Evolutionary conservation across 1,284 basidiomycete species (phyloP), one percentile per base, ranked within the genome.

Genomic region (Xerocomus nothofagi): DNA sequence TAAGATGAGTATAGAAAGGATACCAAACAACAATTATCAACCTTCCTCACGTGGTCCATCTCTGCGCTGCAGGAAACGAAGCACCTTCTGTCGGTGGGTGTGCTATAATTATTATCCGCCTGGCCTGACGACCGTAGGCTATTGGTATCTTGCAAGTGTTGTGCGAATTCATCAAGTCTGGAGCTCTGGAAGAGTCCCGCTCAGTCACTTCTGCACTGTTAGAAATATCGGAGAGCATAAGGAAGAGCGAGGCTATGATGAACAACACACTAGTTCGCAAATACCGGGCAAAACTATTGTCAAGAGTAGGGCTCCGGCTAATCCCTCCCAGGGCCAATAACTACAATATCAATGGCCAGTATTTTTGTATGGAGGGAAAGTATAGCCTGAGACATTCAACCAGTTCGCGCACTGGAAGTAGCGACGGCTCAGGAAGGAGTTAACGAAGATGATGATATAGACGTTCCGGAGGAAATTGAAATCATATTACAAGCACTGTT

Each of bases 391-490:
- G 21, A 36, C 14, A 7, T 46, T 47, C 14, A 24, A 44, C 14
- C 30, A 67, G 65, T 48, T 44, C 65, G 67, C n/a, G 32, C 53
- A 33, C 43, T 67, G 52, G 55, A 67, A 39, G 34, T 24, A 32
- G 39, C 45, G 12, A 53, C 50, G 38, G 34, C 20, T 11, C 48
- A 31, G 10, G 44, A 53, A 23, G 33, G 24, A 31, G 37, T n/a
- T 29, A 52, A 64, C 14, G 71, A 78, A 11, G 73, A 76, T 4
- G 57, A 66, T 27, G 82, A 87, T n/a, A 67, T 76, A 7, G 88
- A 95, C 23, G 76, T 93, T 2, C 88, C 93, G 0, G 86, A 90
- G 42, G 84, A 88, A 45, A 78, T 93, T 5, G 96, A 99, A 63
- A 68, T 69, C 0, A 77, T 86, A 29, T 73, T 98, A 14, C 86